Percentiles rank a stretch among this genome's conserved stretches.
Evolutionary conservation across 805 yeast species (phyloP).

Genomic region (Candida silvicultrix): DNA sequence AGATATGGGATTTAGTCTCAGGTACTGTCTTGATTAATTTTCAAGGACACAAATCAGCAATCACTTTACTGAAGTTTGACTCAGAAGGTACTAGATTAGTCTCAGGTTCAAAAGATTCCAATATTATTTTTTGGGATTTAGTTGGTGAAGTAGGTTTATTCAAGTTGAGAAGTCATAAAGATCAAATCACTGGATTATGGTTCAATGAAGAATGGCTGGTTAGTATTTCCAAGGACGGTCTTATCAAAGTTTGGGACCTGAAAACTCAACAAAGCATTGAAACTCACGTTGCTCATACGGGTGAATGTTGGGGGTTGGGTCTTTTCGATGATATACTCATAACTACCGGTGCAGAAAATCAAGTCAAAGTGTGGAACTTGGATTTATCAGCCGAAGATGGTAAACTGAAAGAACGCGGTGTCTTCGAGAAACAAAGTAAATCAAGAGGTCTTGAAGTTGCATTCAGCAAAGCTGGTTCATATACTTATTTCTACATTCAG

Average conservation of each 20-base stretch:
- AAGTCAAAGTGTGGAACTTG: conserved; percentile 78
- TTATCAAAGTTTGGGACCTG: conserved; percentile 90
- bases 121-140: conserved; percentile 89
- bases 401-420: conserved; percentile 54
- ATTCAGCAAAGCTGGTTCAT: conserved; percentile 38
- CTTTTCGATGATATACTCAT: conserved; percentile 37
- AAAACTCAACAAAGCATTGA: conserved; percentile 86
- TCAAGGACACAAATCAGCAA: conserved; percentile 83
- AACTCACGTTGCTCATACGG: conserved; percentile 88
- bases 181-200: conserved; percentile 73
- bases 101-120: conserved; percentile 84
- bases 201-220: conserved; percentile 57
- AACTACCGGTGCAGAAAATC: conserved; percentile 78
- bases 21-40: conserved; percentile 73
- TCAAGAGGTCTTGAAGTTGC: conserved; percentile 57
- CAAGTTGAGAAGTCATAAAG: conserved; percentile 84
- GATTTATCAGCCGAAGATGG: conserved; percentile 47
- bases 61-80: conserved; percentile 70
- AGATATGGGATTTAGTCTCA: conserved; percentile 86
- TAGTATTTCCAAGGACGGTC: conserved; percentile 82
- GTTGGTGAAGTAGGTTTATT: conserved; percentile 87
- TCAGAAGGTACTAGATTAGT: conserved; percentile 74
- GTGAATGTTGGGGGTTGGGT: conserved; percentile 88
- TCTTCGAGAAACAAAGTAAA: conserved; percentile 69
- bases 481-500: conserved; percentile 54